Percentiles rank a stretch among this genome's conserved stretches.
Evolutionary conservation across 2,329 filamentous ascomycete genomes (phyloP).

Genomic region (Pyrenophora graminea): DNA sequence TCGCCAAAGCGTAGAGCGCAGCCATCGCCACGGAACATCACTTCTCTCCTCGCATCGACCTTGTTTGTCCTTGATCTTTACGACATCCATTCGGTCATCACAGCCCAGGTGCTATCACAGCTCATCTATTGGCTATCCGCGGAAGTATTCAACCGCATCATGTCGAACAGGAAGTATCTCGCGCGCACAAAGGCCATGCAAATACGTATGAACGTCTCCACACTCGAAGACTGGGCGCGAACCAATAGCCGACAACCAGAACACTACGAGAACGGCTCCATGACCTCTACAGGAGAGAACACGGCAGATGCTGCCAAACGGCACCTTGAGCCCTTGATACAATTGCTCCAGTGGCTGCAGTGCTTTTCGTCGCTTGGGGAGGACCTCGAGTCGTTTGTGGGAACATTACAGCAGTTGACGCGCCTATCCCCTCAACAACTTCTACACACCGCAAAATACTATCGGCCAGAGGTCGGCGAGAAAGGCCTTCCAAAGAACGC

Average conservation of each 20-base stretch:
- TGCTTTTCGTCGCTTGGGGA: conserved; percentile 94
- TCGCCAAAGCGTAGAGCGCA: conserved; percentile 93
- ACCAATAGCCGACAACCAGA: conserved; percentile 92
- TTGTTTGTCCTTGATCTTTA: conserved; percentile 98
- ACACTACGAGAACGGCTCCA: conserved; percentile 92
- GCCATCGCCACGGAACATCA: conserved; percentile 91
- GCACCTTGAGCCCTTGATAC: conserved; percentile 87
- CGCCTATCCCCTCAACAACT: conserved; percentile 84
- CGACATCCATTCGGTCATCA: conserved; percentile 97
- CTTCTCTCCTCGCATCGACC: conserved; percentile 90
- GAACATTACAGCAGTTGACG: conserved; percentile 86
- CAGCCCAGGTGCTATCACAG: conserved; percentile 86
- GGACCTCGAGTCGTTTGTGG: conserved; percentile 84
- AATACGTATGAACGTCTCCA: conserved; percentile 97
- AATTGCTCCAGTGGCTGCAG: conserved; percentile 95
- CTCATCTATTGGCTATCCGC: conserved; percentile 95
- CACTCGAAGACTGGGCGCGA: conserved; percentile 92
- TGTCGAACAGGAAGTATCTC: conserved; percentile 93
- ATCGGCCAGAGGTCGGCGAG: conserved; percentile 92
- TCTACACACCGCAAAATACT: conserved; percentile 88
- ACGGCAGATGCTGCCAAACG: conserved; percentile 82
- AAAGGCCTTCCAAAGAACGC: conserved; percentile 87
- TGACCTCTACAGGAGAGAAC: conserved; percentile 80
- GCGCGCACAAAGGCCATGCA: conserved; percentile 99
- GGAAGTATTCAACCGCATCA: conserved; percentile 96